phyloP scores from a whole-genome alignment of 371 early-diverging fungal species.

The Entomophthora muscae region DNA sequence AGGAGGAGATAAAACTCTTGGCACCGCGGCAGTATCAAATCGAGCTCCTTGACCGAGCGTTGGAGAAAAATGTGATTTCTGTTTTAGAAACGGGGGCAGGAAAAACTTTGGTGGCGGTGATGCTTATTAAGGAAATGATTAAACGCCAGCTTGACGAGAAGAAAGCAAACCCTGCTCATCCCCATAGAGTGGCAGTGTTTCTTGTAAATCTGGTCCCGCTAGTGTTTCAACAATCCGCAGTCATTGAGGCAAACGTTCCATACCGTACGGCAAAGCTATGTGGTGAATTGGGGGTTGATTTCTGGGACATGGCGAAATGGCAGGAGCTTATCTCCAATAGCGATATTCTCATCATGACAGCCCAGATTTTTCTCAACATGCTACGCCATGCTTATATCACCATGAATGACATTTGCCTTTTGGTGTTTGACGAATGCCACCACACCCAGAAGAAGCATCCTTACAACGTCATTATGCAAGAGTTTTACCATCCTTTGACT shows the following conservation, averaged over 20 bases:
- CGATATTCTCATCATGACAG: constrained; percentile 75
- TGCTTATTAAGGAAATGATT: constrained; percentile 57
- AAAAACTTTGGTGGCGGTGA: constrained; percentile 72
- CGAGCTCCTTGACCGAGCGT: constrained; percentile 49
- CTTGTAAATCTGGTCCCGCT: constrained; percentile 72
- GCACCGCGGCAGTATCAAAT: constrained; percentile 59
- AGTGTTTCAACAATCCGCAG: constrained; percentile 64
- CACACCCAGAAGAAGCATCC: constrained; percentile 68
- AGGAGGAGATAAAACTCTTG: constrained; percentile 13
- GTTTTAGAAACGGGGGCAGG: constrained; percentile 86
- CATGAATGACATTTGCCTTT: constrained; percentile 44
- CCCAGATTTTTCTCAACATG: constrained; percentile 60
- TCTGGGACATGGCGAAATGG: constrained; percentile 43
- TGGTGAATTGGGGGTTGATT: constrained; percentile 48
- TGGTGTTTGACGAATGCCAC: constrained; percentile 91
- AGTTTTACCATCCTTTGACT: constrained; percentile 48
- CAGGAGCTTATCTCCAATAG: constrained; percentile 22
- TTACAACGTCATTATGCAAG: constrained; percentile 70
- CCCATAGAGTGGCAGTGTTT: constrained; percentile 38
- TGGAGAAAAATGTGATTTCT: constrained; percentile 53
- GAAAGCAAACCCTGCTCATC: neutral
- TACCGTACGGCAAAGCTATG: constrained; percentile 33
- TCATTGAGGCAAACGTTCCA: constrained; percentile 42
- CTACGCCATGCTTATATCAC: constrained; percentile 45
- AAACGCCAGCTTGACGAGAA: constrained; percentile 4